These are phyloP conservation scores for Ulota crispa DNA, from an alignment of 225 moss, liverwort and hornwort species.

Conservation along the genomic window DNA sequence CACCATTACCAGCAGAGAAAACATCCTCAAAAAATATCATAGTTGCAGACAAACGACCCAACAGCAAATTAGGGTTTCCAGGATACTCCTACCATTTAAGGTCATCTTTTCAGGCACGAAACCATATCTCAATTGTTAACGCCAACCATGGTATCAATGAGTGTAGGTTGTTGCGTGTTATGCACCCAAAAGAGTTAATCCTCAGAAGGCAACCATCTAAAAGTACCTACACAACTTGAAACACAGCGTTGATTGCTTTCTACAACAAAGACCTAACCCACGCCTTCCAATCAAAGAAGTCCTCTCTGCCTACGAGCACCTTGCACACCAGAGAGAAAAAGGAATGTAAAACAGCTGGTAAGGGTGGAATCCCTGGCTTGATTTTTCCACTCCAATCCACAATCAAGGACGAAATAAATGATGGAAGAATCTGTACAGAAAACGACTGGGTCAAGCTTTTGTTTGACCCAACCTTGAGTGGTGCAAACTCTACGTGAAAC, in stretches of 20 bases:
- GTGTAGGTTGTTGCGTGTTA: not conserved
- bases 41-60: not conserved
- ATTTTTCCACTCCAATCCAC: slow-evolving; percentile 21
- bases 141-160: not conserved
- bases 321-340: not conserved
- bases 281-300: not conserved
- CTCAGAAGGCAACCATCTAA: not conserved
- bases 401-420: slow-evolving; percentile 20
- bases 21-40: not conserved
- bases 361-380: not conserved
- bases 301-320: not conserved
- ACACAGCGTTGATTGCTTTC: not conserved
- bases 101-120: not conserved
- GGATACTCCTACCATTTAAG: not conserved
- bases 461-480: slow-evolving; percentile 11
- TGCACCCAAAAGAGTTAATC: not conserved
- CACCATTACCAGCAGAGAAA: not conserved
- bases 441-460: slow-evolving; percentile 10
- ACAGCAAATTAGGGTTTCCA: not conserved
- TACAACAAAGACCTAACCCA: not conserved
- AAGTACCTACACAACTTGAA: not conserved
- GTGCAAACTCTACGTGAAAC: slow-evolving; percentile 5
- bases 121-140: not conserved
- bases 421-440: slow-evolving; percentile 42
- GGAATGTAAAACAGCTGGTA: not conserved